phyloP scores from a whole-genome alignment of 2,329 filamentous ascomycete species.

The Aspergillus pseudotamarii region DNA sequence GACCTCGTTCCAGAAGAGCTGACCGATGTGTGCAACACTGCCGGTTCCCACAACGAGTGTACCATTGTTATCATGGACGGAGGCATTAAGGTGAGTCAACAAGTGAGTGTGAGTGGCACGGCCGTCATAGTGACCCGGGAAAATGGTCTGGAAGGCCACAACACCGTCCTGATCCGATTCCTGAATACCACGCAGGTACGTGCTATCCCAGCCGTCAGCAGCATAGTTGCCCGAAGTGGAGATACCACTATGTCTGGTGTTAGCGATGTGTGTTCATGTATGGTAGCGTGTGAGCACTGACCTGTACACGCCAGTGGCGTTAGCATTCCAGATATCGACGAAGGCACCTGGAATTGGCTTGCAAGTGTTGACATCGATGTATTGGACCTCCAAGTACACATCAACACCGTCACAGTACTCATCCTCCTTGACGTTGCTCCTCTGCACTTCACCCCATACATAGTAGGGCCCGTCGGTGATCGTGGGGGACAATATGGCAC shows the following conservation, averaged over 20 bases:
- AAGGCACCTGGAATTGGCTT: slow-evolving; percentile 41
- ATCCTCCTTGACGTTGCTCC: slow-evolving; percentile 45
- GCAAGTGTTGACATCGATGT: slow-evolving; percentile 52
- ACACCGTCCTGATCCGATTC: slow-evolving; percentile 52
- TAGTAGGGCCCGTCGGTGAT: slow-evolving; percentile 51
- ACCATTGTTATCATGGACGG: slow-evolving; percentile 44
- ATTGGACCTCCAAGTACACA: slow-evolving; percentile 48
- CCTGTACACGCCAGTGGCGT: slow-evolving; percentile 51
- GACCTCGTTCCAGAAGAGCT: slow-evolving; percentile 54
- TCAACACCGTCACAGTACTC: slow-evolving; percentile 44
- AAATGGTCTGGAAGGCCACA: slow-evolving; percentile 51
- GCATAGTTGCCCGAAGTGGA: slow-evolving; percentile 32
- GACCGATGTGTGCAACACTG: slow-evolving; percentile 52
- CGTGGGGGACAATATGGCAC: slow-evolving; percentile 48
- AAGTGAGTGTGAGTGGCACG: slow-evolving; percentile 56
- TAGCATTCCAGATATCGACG: slow-evolving; percentile 53
- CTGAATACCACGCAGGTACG: slow-evolving; percentile 54
- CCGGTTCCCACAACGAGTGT: slow-evolving; percentile 48
- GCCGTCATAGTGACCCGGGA: slow-evolving; percentile 52
- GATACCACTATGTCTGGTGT: slow-evolving; percentile 27
- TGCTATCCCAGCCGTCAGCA: slow-evolving; percentile 39
- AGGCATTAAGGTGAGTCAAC: slow-evolving; percentile 45
- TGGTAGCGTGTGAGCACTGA: slow-evolving; percentile 12
- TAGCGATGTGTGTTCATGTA: neutral
- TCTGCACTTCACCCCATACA: slow-evolving; percentile 47